A percentile compares a stretch with the other conserved stretches of the same genome.
phyloP scores from a whole-genome alignment of 2,329 filamentous ascomycete genomes.

The Penicillium sp. region DNA sequence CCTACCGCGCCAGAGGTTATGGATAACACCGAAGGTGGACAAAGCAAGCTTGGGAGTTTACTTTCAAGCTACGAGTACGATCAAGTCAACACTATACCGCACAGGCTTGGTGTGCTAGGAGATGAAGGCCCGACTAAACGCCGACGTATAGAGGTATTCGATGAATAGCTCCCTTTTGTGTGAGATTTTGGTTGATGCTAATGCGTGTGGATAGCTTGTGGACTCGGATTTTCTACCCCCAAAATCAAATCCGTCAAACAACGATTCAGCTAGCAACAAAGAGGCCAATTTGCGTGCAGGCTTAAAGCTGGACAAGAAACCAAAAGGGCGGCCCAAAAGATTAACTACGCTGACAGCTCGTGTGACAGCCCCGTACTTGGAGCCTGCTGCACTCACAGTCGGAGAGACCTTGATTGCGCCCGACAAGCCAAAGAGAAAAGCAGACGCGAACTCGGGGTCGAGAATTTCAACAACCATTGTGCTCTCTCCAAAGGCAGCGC shows the following conservation, averaged over 20 bases:
- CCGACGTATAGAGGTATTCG: slow-evolving; percentile 43
- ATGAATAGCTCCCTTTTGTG: not conserved
- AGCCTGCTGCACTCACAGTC: slow-evolving; percentile 19
- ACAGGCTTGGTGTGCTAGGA: slow-evolving; percentile 20
- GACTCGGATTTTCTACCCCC: slow-evolving; percentile 26
- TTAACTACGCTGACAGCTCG: slow-evolving; percentile 77
- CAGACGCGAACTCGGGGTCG: slow-evolving; percentile 29
- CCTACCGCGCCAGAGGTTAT: slow-evolving; percentile 25
- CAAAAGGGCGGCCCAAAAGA: slow-evolving; percentile 68
- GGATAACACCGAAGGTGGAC: slow-evolving; percentile 4
- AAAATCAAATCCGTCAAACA: slow-evolving; percentile 15
- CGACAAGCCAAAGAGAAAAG: slow-evolving; percentile 24
- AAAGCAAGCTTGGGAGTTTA: slow-evolving; percentile 40
- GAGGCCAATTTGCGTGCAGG: slow-evolving; percentile 19
- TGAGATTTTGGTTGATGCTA: slow-evolving; percentile 4
- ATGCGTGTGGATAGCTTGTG: slow-evolving; percentile 29
- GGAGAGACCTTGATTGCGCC: slow-evolving; percentile 10
- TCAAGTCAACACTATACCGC: slow-evolving; percentile 23
- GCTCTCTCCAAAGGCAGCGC: slow-evolving; percentile 71
- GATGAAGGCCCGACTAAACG: slow-evolving; percentile 41
- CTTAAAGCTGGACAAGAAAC: slow-evolving; percentile 26
- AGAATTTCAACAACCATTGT: slow-evolving; percentile 59
- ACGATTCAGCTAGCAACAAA: slow-evolving; percentile 23
- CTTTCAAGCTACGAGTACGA: slow-evolving; percentile 49
- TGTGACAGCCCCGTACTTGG: slow-evolving; percentile 72